A percentile compares a stretch with the other conserved stretches of the same genome.
Evolutionary conservation across 2,329 filamentous ascomycete genomes (phyloP).

Genomic region (Nemania abortiva): DNA sequence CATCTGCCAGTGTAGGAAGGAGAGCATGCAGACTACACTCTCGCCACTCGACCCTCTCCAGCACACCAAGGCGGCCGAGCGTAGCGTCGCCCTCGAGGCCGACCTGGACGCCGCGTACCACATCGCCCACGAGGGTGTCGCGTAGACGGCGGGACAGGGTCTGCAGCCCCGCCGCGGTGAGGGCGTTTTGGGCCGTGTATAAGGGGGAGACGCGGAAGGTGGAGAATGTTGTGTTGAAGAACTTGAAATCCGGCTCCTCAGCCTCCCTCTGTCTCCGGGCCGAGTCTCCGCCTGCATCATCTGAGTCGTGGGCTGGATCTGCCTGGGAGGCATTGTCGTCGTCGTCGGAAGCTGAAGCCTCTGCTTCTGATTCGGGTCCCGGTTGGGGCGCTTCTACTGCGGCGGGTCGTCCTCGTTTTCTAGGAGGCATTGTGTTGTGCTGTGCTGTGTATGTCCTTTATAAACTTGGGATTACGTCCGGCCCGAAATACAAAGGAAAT

Average conservation of each 20-base stretch:
- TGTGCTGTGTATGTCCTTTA: neutral
- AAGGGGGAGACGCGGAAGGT: slow-evolving; percentile 68
- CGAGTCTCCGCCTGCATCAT: slow-evolving; percentile 14
- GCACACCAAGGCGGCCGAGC: slow-evolving; percentile 56
- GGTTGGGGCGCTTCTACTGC: slow-evolving; percentile 29
- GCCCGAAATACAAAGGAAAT: neutral
- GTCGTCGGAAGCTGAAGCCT: slow-evolving; percentile 3
- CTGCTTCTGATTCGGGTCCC: slow-evolving; percentile 21
- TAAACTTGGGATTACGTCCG: neutral
- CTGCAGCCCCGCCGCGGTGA: slow-evolving; percentile 57
- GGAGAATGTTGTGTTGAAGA: slow-evolving; percentile 71
- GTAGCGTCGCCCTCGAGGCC: slow-evolving; percentile 53
- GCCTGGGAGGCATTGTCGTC: slow-evolving; percentile 19
- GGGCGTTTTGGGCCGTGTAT: slow-evolving; percentile 57
- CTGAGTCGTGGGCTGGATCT: slow-evolving; percentile 8
- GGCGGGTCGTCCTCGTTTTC: slow-evolving; percentile 40
- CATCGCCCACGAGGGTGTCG: slow-evolving; percentile 68
- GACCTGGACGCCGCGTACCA: slow-evolving; percentile 70
- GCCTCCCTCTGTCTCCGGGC: neutral
- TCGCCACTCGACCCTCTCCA: slow-evolving; percentile 62
- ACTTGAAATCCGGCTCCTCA: slow-evolving; percentile 49
- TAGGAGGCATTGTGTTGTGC: slow-evolving; percentile 42
- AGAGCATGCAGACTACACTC: slow-evolving; percentile 56
- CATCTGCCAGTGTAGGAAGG: slow-evolving; percentile 40
- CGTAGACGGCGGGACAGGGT: slow-evolving; percentile 62